Conservation (phyloP, 108 stramenopile genomes). For the Skeletonema grethae region DNA sequence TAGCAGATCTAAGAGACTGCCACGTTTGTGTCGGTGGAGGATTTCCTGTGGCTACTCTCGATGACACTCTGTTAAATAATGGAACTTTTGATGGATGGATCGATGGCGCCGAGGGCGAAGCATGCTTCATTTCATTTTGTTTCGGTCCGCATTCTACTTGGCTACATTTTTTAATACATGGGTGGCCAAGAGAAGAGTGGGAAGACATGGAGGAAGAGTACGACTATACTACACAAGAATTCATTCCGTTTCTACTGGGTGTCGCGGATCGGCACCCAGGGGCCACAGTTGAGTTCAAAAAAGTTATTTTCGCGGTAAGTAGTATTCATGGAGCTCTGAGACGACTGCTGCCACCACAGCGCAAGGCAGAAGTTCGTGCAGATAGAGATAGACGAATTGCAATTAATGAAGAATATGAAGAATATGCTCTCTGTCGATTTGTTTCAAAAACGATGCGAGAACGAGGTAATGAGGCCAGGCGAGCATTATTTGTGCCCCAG, state of each 20-base stretch:
- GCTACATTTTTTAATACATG: neutral
- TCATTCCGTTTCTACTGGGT: neutral
- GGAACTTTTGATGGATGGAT: neutral
- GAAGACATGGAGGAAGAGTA: neutral
- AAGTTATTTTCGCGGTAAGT: neutral
- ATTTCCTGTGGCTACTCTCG: neutral
- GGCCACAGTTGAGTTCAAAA: slow-evolving; percentile 1
- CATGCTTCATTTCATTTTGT: neutral
- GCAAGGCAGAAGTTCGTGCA: slow-evolving; percentile 1
- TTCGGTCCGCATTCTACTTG: neutral
- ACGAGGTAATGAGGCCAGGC: neutral
- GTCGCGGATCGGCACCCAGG: slow-evolving; percentile 1
- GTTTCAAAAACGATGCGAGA: too few relatives aligned
- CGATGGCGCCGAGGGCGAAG: neutral
- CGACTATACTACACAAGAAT: neutral
- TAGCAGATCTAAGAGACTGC: slow-evolving; percentile 1
- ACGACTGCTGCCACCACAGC: neutral
- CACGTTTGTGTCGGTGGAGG: slow-evolving; percentile 7
- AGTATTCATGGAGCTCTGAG: slow-evolving; percentile 10
- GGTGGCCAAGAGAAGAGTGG: slow-evolving; percentile 6
- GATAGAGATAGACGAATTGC: neutral
- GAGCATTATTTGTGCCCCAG: neutral
- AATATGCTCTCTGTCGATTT: too few relatives aligned
- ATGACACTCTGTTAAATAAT: neutral
- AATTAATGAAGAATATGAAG: neutral